phyloP scores from a whole-genome alignment of 164 flowering plant genomes.

The Umbilicus rupestris region DNA sequence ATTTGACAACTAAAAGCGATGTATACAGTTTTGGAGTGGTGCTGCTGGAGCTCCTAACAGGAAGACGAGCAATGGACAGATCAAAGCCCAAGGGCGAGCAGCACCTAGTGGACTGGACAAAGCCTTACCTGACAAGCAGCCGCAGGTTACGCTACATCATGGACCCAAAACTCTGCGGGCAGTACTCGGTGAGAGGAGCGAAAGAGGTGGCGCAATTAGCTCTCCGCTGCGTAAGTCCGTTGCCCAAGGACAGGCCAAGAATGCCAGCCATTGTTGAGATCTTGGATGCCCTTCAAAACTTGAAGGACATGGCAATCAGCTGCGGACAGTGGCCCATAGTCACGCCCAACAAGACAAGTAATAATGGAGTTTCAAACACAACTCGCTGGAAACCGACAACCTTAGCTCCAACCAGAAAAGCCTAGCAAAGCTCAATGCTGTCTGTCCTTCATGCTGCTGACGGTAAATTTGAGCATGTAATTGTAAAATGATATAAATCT shows the following conservation, averaged over 20 bases:
- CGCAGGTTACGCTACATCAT: conserved; percentile 57
- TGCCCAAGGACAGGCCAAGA: conserved; percentile 75
- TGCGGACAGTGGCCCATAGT: conserved; percentile 54
- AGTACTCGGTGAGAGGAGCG: conserved; percentile 83
- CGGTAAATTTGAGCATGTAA: background rate
- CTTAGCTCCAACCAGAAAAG: conserved; percentile 11
- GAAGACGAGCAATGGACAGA: conserved; percentile 78
- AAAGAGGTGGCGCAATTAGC: conserved; percentile 67
- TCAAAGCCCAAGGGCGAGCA: conserved; percentile 63
- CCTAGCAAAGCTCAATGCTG: background rate
- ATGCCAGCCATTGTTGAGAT: conserved; percentile 55
- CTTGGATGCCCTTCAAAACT: conserved; percentile 46
- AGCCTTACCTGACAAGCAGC: conserved; percentile 65
- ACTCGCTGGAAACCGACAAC: conserved; percentile 20
- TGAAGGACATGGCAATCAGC: conserved; percentile 74
- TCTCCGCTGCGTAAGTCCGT: conserved; percentile 52
- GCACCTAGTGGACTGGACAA: conserved; percentile 70
- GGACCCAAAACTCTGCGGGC: conserved; percentile 77
- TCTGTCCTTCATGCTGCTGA: no score
- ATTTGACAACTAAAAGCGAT: conserved; percentile 87
- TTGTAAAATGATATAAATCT: background rate
- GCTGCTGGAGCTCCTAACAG: conserved; percentile 75
- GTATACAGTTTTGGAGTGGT: conserved; percentile 95
- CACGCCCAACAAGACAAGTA: conserved; percentile 17
- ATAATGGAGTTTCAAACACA: conserved; percentile 17